Evolutionary conservation across 371 early-diverging fungal species (phyloP), one percentile per base, ranked within the genome.

Genomic region (Mucor circinelloides): DNA sequence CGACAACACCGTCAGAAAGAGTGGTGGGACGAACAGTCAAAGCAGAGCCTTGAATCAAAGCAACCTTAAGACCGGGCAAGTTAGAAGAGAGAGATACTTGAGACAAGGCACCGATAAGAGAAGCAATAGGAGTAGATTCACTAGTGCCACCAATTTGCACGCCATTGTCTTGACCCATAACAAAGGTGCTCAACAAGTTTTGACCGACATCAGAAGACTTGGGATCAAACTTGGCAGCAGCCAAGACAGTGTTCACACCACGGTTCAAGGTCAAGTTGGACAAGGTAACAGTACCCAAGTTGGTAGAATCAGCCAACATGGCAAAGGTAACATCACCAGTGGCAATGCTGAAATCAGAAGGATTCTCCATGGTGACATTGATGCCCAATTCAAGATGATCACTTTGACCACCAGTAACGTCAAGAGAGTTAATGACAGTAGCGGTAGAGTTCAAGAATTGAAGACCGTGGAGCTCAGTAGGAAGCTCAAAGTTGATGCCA

Each of bases 371-470:
- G 52, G 82, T 80, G 34, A 84, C 80, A 54, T 79, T 76, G 55
- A 89, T 83, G 38, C 78, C 77, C 58, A 90, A 74, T n/a, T 79
- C 64, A 58, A 90, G 69, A 63, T 72, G 71, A 2, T 80, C 72
- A 28, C 76, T 36, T 9, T 79, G 67, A 44, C 90, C 90, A 52
- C 87, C 89, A 23, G 75, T 80, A 38, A 90, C 87, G 61, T 85
- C 85, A 64, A 90, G 71, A 30, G 79, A 78, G 71, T 86, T 83
- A 64, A 88, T 82, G 25, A 82, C 72, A 17, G 87, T 80, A 46
- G 87, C 86, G 25, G 85, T 68, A 52, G 84, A 80, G 71, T 84
- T 84, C 65, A 90, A 75, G 63, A 87, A 87, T 64, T 87, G 85
- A 54, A 90, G 76, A 60, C 90, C 90, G 6, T 76, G 67, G 40